Evolutionary conservation across 1,284 basidiomycete genomes (phyloP), one percentile per base, ranked within the genome.

Genomic region (Lentinula novae-zelandiae): DNA sequence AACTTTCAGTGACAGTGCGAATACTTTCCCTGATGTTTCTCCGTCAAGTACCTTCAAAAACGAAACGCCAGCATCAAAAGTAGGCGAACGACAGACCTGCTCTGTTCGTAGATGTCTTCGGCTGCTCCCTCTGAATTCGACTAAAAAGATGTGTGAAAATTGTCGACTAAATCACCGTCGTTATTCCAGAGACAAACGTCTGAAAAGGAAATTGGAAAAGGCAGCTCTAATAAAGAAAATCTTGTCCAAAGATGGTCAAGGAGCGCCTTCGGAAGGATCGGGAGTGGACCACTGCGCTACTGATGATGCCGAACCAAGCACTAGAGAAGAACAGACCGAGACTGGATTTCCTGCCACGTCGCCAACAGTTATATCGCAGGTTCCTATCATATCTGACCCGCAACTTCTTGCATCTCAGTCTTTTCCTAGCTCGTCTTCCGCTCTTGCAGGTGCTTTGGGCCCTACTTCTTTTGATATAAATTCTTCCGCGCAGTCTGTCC

Each of bases 141-240:
- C 65, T 5, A 78, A 72, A 67, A 83, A 80, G 70, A 84, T 84
- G 82, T 85, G 82, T 72, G 77, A 80, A 36, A 66, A 64, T 3
- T 85, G 82, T 71, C 73, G 82, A 27, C 75, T 75, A 40, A 75
- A 80, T 13, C 82, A 84, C 67, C 75, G 82, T 34, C 67, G 76
- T 17, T 84, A 85, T 55, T 82, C 81, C 13, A 78, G 67, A 53
- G 82, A 81, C 2, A 84, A 83, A 67, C 71, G 82, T 13, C 77
- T 78, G 5, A 77, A 78, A 62, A 70, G 81, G 61, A 83, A 82
- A 68, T 67, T 76, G 66, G 82, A 85, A 70, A 84, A 83, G 69
- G 76, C 75, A 1, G 75, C 75, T 7, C 5, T 53, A 15, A 20
- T 51, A 20, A 20, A 33, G 27, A n/a, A 48, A 48, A 13, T 39